Base-by-base conservation (phyloP, 345 rosid species). In the Jatropha curcas region DNA sequence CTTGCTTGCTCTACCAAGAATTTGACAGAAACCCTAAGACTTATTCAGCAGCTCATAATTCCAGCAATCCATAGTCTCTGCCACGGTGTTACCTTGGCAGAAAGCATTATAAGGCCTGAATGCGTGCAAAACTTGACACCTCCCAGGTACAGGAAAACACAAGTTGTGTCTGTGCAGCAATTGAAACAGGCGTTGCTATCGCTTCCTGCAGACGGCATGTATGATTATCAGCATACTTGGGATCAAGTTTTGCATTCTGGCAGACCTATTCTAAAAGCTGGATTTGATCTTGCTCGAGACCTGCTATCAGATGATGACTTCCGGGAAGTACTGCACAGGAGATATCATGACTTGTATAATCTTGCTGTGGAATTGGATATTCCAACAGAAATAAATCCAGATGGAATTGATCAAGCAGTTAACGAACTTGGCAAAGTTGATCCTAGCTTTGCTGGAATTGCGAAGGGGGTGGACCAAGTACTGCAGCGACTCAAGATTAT, bases 171-270 rank as follows among this genome's bases (percentile, higher is more conserved):
- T 33, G 72, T 91, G 79, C 97, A 87, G 70, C 87, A 82, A 57
- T 71, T 92, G 76, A 95, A 91, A 86, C 89, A 86, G 59, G 99
- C 93, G 43, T 79, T 92, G 53, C 92, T 92, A 50, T 89, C 99
- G 4, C 88, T 88, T 77, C 93, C 97, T 39, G 99, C 99, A 33
- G 97, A 95, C 28, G 62, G 89, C 74, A 85, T 92, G 91, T 92
- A 95, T 70, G 97, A 89, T 79, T 95, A 95, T 83, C 98, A 95
- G 80, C 98, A 95, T 77, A 92, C 96, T 0, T 92, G 98, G 98
- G 84, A 81, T 73, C 72, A 86, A 31, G 96, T 89, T 63, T 71
- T 79, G 20, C 96, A 91, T 68, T 85, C 93, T 13, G 94, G 97
- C 33, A 89, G 81, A 67, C 60, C 82, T 37, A 55, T 95, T 74